Evolutionary conservation across 2,329 filamentous ascomycete genomes (phyloP), one percentile per base, ranked within the genome.

Genomic region (Cadophora luteo-olivacea): DNA sequence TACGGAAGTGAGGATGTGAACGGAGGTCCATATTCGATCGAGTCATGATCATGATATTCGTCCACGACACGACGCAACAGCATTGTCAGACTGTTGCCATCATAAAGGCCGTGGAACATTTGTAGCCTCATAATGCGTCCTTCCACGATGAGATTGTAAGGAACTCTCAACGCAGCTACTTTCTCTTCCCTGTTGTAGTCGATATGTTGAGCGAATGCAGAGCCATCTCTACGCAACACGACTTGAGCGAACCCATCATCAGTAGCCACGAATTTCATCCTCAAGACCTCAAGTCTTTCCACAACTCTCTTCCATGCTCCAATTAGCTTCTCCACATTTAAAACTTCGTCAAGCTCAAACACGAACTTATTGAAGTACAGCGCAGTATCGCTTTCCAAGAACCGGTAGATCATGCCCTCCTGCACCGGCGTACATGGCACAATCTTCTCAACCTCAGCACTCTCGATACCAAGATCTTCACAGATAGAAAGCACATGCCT

Each of bases 21-120:
- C 0, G 82, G 76, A 0, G 88, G 87, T 0, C 82, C 82, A 8
- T 77, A 74, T 0, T 76, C 73, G 48, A 68, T 74, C 8, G 57
- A 74, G 29, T 71, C 22, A 2, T 70, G 51, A 0, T 75, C 75
- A 19, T 75, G 71, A 73, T 92, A 93, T 4, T 83, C 80, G 3
- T 80, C 74, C 33, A 81, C 79, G 2, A 97, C 82, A 24, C 84
- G 80, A 3, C 85, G 77, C 24, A 97, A 83, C 49, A 97, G 84
- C 29, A 93, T 78, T 1, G 86, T 84, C 49, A 97, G 85, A 69
- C 93, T 95, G 72, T 87, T 91, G 1, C 93, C 94, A 78, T 97
- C 94, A 74, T 97, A 97, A 0, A 97, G 79, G 0, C 87, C 93
- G 77, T 97, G 94, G 79, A 97, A 97, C 0, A 97, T 89, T 57